Conservation (phyloP, 768 basidiomycete species). For the Tremella yokohamensis region DNA sequence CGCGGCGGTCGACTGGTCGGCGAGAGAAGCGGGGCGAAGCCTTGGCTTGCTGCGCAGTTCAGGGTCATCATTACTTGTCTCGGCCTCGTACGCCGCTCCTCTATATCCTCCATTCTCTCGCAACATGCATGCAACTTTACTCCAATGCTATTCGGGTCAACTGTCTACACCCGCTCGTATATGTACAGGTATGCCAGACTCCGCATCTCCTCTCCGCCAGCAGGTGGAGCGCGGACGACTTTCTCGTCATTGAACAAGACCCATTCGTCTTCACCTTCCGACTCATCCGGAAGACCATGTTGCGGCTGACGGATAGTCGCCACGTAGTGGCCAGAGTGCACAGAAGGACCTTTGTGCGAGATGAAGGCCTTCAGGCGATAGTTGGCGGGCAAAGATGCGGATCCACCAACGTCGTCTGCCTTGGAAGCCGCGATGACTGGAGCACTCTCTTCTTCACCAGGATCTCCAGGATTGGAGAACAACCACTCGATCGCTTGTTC, state of each 20-base stretch:
- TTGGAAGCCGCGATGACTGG: constrained; percentile 21
- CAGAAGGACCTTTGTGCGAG: constrained; percentile 93
- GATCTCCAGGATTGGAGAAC: constrained; percentile 87
- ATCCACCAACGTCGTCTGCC: constrained; percentile 54
- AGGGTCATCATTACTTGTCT: constrained; percentile 1
- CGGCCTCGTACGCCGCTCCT: background rate
- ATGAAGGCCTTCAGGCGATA: constrained; percentile 89
- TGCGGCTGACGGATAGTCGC: constrained; percentile 65
- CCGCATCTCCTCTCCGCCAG: constrained; percentile 77
- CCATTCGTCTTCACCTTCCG: constrained; percentile 61
- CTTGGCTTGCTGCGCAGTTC: constrained; percentile 4
- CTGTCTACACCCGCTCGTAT: constrained; percentile 62
- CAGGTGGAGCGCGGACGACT: constrained; percentile 79
- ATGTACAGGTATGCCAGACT: constrained; percentile 88
- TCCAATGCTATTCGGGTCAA: background rate
- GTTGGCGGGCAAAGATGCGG: constrained; percentile 63
- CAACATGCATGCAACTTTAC: constrained; percentile 1
- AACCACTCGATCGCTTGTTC: constrained; percentile 95
- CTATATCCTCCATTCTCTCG: too few species aligned
- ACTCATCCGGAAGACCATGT: constrained; percentile 67
- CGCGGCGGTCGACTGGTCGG: too few species aligned
- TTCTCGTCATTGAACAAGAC: constrained; percentile 95
- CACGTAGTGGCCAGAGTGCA: constrained; percentile 64
- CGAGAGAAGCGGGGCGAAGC: too few species aligned
- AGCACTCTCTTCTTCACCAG: constrained; percentile 57